Evolutionary conservation across 177 flowering plant genomes (phyloP), one percentile per base, ranked within the genome.

Genomic region (Vitis hybrid): DNA sequence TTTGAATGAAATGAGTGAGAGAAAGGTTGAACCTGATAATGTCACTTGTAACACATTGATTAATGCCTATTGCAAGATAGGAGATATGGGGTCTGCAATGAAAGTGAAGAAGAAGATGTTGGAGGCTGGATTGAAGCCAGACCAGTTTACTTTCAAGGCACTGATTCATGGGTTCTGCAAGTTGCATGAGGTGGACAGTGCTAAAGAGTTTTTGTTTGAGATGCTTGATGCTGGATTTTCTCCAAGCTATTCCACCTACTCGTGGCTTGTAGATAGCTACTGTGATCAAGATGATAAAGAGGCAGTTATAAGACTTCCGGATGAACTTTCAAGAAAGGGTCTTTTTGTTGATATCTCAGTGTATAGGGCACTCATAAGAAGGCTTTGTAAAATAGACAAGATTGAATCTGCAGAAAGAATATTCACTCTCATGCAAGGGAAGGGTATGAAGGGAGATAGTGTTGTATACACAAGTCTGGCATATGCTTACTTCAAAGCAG

Each of bases 31-130:
- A 75, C 92, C 97, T 52, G 97, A 94, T 69, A 88, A 75, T 75
- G 73, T 89, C 68, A 91, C 98, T 4, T 91, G 97, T 75, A 94
- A 94, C 77, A 94, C 98, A 26, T 81, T 94, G 83, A 86, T 92
- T 48, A 92, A 94, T 82, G 97, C 97, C 50, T 94, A 91, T 57
- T 84, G 91, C 80, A 94, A 92, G 78, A 88, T 84, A 55, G 91
- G 97, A 67, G 93, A 92, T 80, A 85, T 86, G 89, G 65, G 17
- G 9, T 91, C 94, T 63, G 97, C 97, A 15, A 49, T 83, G 78
- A 91, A 78, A 73, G 88, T 94, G 61, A 86, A 82, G 80, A 74
- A 62, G 60, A 90, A 75, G 80, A 89, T 92, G 97, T 58, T 89
- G 73, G 89, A 81, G 54, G 82, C 85, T 65, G 91, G 91, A 61